Conservation (phyloP, 305 asterid species). For the Withania somnifera region DNA sequence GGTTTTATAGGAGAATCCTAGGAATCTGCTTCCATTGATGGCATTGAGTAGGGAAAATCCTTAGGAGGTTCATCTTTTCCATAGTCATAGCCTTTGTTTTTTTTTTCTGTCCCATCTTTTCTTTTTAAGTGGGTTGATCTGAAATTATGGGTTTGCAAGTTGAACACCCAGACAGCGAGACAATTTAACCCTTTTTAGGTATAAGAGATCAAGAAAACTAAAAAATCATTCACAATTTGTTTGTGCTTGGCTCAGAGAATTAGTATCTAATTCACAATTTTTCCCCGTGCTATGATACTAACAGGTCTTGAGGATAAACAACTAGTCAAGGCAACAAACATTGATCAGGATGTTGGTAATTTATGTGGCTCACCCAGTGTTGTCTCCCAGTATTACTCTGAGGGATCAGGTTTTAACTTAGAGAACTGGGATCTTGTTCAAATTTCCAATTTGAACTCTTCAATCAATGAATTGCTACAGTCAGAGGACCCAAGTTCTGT, state of each 20-base stretch:
- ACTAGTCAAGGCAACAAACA: conserved; percentile 30
- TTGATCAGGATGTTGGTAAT: conserved; percentile 34
- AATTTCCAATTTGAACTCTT: conserved; percentile 49
- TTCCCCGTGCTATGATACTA: not conserved
- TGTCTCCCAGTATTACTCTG: conserved; percentile 35
- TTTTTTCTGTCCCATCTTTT: not conserved
- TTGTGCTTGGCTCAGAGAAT: not conserved
- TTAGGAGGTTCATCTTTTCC: not conserved
- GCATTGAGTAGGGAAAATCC: not conserved
- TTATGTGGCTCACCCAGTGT: conserved; percentile 42
- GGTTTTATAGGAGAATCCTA: not conserved
- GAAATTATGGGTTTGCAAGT: not conserved
- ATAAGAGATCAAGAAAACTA: not conserved
- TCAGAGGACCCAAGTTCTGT: conserved; percentile 38
- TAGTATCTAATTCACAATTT: not conserved
- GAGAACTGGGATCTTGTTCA: conserved; percentile 58
- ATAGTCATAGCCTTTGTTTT: not conserved
- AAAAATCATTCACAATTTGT: not conserved
- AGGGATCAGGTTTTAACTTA: conserved; percentile 52
- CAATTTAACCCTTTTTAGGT: not conserved
- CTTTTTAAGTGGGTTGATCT: not conserved
- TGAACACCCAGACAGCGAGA: not conserved
- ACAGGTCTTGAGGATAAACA: conserved; percentile 79
- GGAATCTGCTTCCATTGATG: not conserved
- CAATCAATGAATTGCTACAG: conserved; percentile 54